Conservation (phyloP, 305 asterid genomes). For the Ajuga reptans region DNA sequence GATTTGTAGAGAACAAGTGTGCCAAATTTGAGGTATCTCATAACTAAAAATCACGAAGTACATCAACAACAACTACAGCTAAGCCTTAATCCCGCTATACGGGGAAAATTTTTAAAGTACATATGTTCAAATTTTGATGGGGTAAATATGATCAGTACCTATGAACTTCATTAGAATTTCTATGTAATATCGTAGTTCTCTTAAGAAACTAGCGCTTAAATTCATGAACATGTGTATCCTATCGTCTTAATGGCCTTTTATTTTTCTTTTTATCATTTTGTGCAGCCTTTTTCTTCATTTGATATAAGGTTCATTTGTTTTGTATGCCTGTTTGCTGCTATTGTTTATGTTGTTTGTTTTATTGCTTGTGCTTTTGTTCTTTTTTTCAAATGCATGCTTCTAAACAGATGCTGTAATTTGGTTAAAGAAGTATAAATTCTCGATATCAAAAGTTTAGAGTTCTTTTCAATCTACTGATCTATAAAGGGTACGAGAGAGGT, state of each 20-base stretch:
- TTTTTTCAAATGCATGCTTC: background rate
- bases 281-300: background rate
- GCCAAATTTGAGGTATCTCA: background rate
- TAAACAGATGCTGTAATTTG: background rate
- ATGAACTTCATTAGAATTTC: conserved; percentile 1
- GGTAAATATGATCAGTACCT: background rate
- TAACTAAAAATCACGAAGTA: background rate
- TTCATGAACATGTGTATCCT: background rate
- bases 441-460: background rate
- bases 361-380: background rate
- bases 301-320: background rate
- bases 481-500: background rate
- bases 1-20: background rate
- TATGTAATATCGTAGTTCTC: background rate
- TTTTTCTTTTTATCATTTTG: background rate
- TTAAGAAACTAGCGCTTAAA: background rate
- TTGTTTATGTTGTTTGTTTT: background rate
- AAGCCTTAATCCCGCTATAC: background rate
- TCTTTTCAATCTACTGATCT: background rate
- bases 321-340: background rate
- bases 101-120: background rate
- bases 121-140: background rate
- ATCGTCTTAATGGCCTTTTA: background rate
- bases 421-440: conserved; percentile 8
- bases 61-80: background rate